Conservation (phyloP, 2,329 filamentous ascomycete genomes). For the Sporothrix brunneoviolacea region DNA sequence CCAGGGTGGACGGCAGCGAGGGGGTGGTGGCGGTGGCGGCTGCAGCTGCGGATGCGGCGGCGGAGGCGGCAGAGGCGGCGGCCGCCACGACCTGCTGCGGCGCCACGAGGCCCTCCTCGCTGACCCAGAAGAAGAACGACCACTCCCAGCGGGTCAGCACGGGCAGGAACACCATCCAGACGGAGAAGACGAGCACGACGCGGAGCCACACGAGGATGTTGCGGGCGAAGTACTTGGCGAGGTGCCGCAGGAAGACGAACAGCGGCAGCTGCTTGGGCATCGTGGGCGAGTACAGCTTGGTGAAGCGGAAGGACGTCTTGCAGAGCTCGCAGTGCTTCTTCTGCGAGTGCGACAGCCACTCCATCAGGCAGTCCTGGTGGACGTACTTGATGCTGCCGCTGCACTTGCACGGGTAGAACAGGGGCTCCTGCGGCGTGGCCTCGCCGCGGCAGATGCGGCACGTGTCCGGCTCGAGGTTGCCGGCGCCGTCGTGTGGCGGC, state of each 20-base stretch:
- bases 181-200: slow-evolving; percentile 67
- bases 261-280: slow-evolving; percentile 84
- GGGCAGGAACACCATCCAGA: slow-evolving; percentile 86
- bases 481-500: background rate
- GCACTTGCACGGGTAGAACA: slow-evolving; percentile 98
- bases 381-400: slow-evolving; percentile 98
- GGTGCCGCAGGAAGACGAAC: slow-evolving; percentile 72
- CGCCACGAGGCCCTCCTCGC: slow-evolving; percentile 59
- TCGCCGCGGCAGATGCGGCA: slow-evolving; percentile 96
- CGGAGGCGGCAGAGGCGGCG: background rate
- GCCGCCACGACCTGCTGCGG: background rate
- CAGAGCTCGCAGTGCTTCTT: slow-evolving; percentile 99
- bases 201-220: slow-evolving; percentile 73
- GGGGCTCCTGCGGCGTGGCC: slow-evolving; percentile 69
- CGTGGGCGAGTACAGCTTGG: slow-evolving; percentile 88
- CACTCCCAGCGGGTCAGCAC: slow-evolving; percentile 88
- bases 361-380: slow-evolving; percentile 96
- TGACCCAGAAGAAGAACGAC: slow-evolving; percentile 92
- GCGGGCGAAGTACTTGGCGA: slow-evolving; percentile 63
- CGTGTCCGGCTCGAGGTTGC: slow-evolving; percentile 58
- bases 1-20: slow-evolving; percentile 14
- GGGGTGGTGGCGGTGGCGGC: no score
- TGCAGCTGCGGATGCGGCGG: background rate
- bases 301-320: slow-evolving; percentile 97
- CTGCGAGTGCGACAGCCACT: slow-evolving; percentile 96